Evolutionary conservation across 495 filamentous ascomycete genomes (phyloP).

Genomic region (Hypomontagnella monticulosa): DNA sequence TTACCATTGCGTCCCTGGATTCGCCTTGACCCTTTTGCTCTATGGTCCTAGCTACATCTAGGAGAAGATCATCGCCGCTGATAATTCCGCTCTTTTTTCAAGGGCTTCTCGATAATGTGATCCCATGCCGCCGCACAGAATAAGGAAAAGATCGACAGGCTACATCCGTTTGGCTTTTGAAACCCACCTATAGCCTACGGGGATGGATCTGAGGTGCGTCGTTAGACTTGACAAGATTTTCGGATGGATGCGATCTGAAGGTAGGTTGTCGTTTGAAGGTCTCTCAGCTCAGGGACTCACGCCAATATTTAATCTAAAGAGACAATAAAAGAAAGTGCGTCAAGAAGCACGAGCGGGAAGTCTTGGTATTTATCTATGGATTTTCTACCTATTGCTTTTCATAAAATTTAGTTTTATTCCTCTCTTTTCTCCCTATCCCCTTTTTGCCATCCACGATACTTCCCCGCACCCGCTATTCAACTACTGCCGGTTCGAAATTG

Average conservation of each 20-base stretch:
- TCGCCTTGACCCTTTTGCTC: constrained; percentile 14
- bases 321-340: not conserved
- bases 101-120: constrained; percentile 29
- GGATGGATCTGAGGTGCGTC: constrained; percentile 35
- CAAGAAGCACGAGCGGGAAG: not conserved
- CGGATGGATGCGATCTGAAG: constrained; percentile 29
- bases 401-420: not conserved
- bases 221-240: constrained; percentile 31
- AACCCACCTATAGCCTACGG: constrained; percentile 19
- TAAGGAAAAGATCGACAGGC: constrained; percentile 37
- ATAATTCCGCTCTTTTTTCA: constrained; percentile 24
- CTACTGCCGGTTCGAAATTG: constrained; percentile 18
- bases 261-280: not conserved
- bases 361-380: constrained; percentile 12
- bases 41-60: constrained; percentile 28
- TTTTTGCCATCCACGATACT: constrained; percentile 12
- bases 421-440: constrained; percentile 8
- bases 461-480: constrained; percentile 22
- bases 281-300: constrained; percentile 16
- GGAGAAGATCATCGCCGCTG: constrained; percentile 35
- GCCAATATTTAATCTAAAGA: constrained; percentile 9
- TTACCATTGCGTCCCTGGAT: constrained; percentile 11
- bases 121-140: constrained; percentile 23
- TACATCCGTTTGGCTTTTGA: constrained; percentile 27
- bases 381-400: not conserved